A percentile compares a stretch with the other conserved stretches of the same genome.
Conservation (phyloP, 441 rosid genomes). For the Euphorbia celastroides region DNA sequence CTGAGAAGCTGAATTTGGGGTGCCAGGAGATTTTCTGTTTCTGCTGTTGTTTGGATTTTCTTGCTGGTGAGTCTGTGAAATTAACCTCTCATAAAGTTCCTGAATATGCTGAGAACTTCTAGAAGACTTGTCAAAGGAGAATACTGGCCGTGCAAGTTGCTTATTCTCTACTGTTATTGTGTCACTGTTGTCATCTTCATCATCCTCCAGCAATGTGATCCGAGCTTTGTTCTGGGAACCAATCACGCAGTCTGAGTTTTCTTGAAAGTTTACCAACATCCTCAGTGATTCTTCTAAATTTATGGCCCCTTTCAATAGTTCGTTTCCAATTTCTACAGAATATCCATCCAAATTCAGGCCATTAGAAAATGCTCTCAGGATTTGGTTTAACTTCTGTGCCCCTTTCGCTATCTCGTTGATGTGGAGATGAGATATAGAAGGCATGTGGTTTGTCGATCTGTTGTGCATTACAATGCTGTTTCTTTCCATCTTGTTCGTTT, state of each 20-base stretch:
- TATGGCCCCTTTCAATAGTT: conserved; percentile 72
- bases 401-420: conserved; percentile 79
- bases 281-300: conserved; percentile 79
- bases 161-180: conserved; percentile 23
- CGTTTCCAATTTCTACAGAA: conserved; percentile 70
- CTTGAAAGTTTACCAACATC: conserved; percentile 71
- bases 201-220: conserved; percentile 64
- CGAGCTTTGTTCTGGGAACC: conserved; percentile 41
- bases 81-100: too few relatives aligned
- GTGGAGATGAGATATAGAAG: conserved; percentile 56
- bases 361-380: conserved; percentile 62
- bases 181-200: conserved; percentile 41
- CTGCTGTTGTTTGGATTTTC: conserved; percentile 25
- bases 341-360: conserved; percentile 59
- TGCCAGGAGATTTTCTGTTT: conserved; percentile 22
- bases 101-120: conserved; percentile 30
- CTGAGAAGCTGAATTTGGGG: conserved; percentile 35
- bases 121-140: conserved; percentile 48
- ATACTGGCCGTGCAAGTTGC: conserved; percentile 41
- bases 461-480: conserved; percentile 24
- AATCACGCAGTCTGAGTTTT: conserved; percentile 52
- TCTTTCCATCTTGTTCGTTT: conserved; percentile 37
- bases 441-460: conserved; percentile 40
- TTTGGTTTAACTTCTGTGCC: conserved; percentile 70
- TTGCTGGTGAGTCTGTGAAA: conserved; percentile 34